Conservation (phyloP, 495 filamentous ascomycete genomes). For the Trypethelium eluteriae region DNA sequence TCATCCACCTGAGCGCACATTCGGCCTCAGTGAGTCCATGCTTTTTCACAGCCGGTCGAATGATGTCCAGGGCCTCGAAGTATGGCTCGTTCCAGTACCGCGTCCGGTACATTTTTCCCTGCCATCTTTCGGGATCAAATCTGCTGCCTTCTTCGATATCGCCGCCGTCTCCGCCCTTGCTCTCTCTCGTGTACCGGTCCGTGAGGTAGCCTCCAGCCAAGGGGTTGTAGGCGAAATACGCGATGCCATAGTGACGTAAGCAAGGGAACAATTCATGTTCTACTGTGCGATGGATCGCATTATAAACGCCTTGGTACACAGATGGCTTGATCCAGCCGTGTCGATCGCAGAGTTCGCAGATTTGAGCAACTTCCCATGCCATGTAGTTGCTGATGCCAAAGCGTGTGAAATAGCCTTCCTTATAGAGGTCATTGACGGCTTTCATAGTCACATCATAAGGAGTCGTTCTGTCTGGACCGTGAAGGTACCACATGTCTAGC, state of each 20-base stretch:
- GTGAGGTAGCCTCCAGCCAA: conserved; percentile 49
- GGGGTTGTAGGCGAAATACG: conserved; percentile 46
- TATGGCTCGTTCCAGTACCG: conserved; percentile 45
- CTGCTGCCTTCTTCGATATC: conserved; percentile 38
- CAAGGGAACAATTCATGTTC: conserved; percentile 48
- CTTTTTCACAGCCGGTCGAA: conserved; percentile 41
- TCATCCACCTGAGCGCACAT: conserved; percentile 45
- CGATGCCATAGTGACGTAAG: conserved; percentile 46
- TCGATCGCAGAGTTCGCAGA: conserved; percentile 42
- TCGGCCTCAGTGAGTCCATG: conserved; percentile 40
- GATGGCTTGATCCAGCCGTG: conserved; percentile 50
- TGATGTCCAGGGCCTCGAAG: conserved; percentile 43
- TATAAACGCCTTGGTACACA: conserved; percentile 61
- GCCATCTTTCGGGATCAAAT: conserved; percentile 38
- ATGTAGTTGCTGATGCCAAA: conserved; percentile 48
- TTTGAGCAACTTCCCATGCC: conserved; percentile 45
- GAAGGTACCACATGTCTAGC: conserved; percentile 48
- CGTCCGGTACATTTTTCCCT: conserved; percentile 36
- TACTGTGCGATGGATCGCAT: conserved; percentile 49
- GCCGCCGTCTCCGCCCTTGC: conserved; percentile 27
- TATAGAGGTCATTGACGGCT: conserved; percentile 43
- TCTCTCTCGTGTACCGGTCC: conserved; percentile 32
- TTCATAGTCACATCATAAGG: conserved; percentile 45
- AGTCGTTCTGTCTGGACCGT: conserved; percentile 44
- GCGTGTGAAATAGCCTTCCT: conserved; percentile 42